Conservation (phyloP, 2,329 filamentous ascomycete genomes). For the Fusarium concolor region DNA sequence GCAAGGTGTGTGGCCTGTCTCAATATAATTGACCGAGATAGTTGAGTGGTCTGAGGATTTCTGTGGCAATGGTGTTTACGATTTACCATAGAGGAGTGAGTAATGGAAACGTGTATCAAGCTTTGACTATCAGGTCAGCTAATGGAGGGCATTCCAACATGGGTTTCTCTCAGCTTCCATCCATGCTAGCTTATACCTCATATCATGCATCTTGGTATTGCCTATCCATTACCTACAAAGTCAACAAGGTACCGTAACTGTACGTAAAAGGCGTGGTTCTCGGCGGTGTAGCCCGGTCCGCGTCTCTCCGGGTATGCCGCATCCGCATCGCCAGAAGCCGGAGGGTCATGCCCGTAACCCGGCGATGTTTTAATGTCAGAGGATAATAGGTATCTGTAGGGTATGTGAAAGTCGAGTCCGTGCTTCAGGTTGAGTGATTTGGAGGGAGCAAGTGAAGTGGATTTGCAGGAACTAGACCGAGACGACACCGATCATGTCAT, state of each 20-base stretch:
- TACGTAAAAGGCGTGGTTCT: slow-evolving; percentile 22
- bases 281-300: slow-evolving; percentile 22
- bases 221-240: neutral
- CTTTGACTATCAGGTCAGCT: slow-evolving; percentile 16
- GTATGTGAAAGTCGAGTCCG: neutral
- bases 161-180: slow-evolving; percentile 23
- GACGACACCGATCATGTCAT: slow-evolving; percentile 29
- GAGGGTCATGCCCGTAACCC: slow-evolving; percentile 21
- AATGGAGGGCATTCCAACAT: slow-evolving; percentile 2
- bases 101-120: slow-evolving; percentile 8
- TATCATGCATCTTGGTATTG: slow-evolving; percentile 1
- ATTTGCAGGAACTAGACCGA: slow-evolving; percentile 16
- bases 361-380: slow-evolving; percentile 15
- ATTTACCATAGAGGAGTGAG: neutral
- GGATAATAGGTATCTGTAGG: neutral
- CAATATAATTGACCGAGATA: slow-evolving; percentile 23
- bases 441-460: slow-evolving; percentile 4
- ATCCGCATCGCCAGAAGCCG: slow-evolving; percentile 40
- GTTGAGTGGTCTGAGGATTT: slow-evolving; percentile 15
- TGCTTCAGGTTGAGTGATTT: slow-evolving; percentile 12
- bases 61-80: slow-evolving; percentile 12
- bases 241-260: slow-evolving; percentile 3
- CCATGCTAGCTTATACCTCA: slow-evolving; percentile 25
- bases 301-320: slow-evolving; percentile 29
- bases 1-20: neutral